Base-by-base conservation (phyloP, 2,329 filamentous ascomycete species). In the Phialophora tarda region DNA sequence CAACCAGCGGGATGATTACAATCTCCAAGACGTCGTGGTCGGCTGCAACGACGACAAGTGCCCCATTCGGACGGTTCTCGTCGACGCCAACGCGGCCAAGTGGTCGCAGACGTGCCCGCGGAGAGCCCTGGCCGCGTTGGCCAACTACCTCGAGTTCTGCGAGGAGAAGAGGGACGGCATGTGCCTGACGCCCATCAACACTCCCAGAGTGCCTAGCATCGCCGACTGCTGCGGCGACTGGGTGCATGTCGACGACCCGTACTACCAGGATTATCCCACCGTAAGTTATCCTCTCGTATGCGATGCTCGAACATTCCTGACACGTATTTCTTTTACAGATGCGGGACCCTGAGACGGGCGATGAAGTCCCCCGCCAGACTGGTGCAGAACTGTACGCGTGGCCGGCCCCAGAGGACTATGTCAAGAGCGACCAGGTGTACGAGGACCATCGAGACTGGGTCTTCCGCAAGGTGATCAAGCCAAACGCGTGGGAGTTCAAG, bases 391-490 rank as follows among this genome's bases (percentile, higher is more conserved):
- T 44, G 17, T 44, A 44, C 17, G 38, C 1, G 38, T 44, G 38
- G 38, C 38, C 38, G 5, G 17, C 38, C 38, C 38, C 38, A 8
- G 17, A 44, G 17, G 48, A 51, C 21, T 51, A 24, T 8, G 12
- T 51, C 48, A 28, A 51, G 10, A 17, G 7, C 21, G 21, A 23
- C 48, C 7, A 44, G 23, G 41, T 48, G 41, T 32, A 21, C 24
- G 47, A 50, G 44, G 11, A 32, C 10, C 26, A 50, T 14, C 23
- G 6, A 10, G 57, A 44, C 28, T 44, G 41, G 44, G n/a, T 48
- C 24, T 48, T 59, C 23, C 41, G 57, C 10, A 23, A 23, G 26
- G 57, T 59, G 24, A 17, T 59, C 57, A 48, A 59, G 57, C 57
- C 57, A 26, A 17, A 34, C 17, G 41, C 57, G 3, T 59, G 57